Evolutionary conservation across 164 flowering plant species (phyloP).

Genomic region (Tetracentron sinense): DNA sequence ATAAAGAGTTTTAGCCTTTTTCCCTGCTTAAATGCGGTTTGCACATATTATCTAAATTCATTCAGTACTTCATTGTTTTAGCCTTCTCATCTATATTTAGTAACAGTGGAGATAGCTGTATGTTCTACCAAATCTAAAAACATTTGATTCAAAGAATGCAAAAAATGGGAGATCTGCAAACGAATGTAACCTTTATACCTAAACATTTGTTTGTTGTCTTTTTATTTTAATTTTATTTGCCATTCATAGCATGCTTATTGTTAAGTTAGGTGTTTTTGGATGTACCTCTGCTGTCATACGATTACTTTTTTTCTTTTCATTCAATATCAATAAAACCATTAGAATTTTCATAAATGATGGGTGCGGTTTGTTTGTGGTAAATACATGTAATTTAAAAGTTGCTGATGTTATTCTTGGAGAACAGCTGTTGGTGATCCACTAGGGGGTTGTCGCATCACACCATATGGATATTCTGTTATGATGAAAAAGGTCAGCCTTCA

Average conservation of each 20-base stretch:
- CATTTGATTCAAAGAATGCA: too few species aligned
- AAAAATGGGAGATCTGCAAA: too few species aligned
- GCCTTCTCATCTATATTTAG: too few species aligned
- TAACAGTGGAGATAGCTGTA: not conserved
- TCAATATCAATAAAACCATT: not conserved
- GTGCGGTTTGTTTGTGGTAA: not conserved
- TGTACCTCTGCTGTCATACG: not conserved
- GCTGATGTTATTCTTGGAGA: slow-evolving; percentile 4
- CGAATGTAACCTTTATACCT: too few species aligned
- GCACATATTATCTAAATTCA: not conserved
- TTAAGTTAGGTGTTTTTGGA: not conserved
- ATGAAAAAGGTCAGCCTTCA: slow-evolving; percentile 63
- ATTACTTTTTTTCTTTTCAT: not conserved
- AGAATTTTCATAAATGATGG: not conserved
- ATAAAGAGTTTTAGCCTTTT: too few species aligned
- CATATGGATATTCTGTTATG: slow-evolving; percentile 84
- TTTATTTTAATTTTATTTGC: too few species aligned
- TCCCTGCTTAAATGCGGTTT: too few species aligned
- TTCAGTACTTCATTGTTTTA: too few species aligned
- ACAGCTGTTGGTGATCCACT: slow-evolving; percentile 92
- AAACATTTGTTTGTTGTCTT: too few species aligned
- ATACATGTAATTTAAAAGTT: slow-evolving; percentile 1
- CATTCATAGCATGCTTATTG: not conserved
- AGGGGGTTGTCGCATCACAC: slow-evolving; percentile 90
- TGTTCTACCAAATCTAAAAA: not conserved